phyloP scores from a whole-genome alignment of 768 basidiomycete species.

The Boletus sensibilis region DNA sequence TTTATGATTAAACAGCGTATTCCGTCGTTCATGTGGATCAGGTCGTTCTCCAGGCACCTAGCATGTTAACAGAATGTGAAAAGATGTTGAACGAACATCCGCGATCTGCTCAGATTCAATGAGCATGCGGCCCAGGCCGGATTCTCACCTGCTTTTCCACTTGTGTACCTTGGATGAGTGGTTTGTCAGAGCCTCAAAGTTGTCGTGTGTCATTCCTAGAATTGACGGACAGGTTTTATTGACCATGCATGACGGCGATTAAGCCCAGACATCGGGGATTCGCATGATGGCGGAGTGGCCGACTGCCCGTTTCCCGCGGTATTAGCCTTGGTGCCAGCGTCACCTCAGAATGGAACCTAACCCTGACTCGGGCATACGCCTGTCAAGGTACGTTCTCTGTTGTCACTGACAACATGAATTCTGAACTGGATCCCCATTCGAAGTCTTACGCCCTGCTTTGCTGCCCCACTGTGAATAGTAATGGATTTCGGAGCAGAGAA shows the following conservation, averaged over 20 bases:
- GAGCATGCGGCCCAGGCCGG: neutral
- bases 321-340: constrained; percentile 8
- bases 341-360: constrained; percentile 4
- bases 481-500: constrained; percentile 10
- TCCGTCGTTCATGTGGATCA: constrained; percentile 24
- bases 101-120: neutral
- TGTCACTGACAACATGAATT: constrained; percentile 26
- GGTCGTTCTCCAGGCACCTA: constrained; percentile 12
- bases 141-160: constrained; percentile 11
- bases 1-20: neutral
- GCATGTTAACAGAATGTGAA: neutral
- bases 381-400: constrained; percentile 21
- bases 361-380: constrained; percentile 4
- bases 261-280: constrained; percentile 24
- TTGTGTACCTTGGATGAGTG: neutral
- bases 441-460: constrained; percentile 6
- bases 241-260: constrained; percentile 22
- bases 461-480: neutral
- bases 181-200: constrained; percentile 8
- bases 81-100: neutral
- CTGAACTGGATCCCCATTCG: constrained; percentile 26
- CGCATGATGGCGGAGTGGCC: constrained; percentile 13
- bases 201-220: constrained; percentile 9
- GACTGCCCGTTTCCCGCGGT: constrained; percentile 16
- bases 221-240: constrained; percentile 3